Percentiles rank a stretch among this genome's conserved stretches.
phyloP scores from a whole-genome alignment of 78 protist species.

The Dictyostelium firmibasis region DNA sequence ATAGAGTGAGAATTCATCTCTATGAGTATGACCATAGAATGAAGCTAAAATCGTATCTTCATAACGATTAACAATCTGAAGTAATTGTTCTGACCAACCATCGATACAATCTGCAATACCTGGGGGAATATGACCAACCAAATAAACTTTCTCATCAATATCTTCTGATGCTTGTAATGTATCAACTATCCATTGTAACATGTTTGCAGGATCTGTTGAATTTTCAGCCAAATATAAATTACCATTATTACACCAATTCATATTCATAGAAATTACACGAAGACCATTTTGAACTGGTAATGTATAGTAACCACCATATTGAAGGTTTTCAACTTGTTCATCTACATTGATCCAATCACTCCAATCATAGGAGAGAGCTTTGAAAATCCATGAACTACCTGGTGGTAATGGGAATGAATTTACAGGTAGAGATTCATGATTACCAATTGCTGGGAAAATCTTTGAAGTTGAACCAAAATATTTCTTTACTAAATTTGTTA shows the following conservation, averaged over 20 bases:
- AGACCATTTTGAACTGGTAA: neutral
- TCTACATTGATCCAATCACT: conserved; percentile 6
- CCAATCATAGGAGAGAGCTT: conserved; percentile 26
- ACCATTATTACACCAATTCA: conserved; percentile 74
- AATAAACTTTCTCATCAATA: conserved; percentile 25
- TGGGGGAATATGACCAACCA: conserved; percentile 68
- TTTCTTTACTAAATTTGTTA: conserved; percentile 28
- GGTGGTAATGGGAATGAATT: conserved; percentile 57
- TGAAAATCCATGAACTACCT: conserved; percentile 29
- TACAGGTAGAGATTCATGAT: conserved; percentile 61
- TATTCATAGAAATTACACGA: conserved; percentile 25
- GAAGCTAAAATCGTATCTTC: conserved; percentile 44
- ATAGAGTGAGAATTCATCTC: conserved; percentile 36
- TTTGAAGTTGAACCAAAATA: conserved; percentile 11
- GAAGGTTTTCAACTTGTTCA: neutral
- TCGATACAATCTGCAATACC: conserved; percentile 67
- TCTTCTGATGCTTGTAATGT: conserved; percentile 30
- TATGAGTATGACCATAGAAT: conserved; percentile 71
- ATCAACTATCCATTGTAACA: conserved; percentile 32
- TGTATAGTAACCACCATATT: conserved; percentile 55
- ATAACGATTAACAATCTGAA: conserved; percentile 52
- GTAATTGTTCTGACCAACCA: conserved; percentile 42
- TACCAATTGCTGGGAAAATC: conserved; percentile 65
- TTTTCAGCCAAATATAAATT: conserved; percentile 23
- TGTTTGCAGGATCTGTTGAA: conserved; percentile 56